Evolutionary conservation across 2,329 filamentous ascomycete species (phyloP), one percentile per base, ranked within the genome.

Genomic region (Ophiocordyceps camponoti-floridani): DNA sequence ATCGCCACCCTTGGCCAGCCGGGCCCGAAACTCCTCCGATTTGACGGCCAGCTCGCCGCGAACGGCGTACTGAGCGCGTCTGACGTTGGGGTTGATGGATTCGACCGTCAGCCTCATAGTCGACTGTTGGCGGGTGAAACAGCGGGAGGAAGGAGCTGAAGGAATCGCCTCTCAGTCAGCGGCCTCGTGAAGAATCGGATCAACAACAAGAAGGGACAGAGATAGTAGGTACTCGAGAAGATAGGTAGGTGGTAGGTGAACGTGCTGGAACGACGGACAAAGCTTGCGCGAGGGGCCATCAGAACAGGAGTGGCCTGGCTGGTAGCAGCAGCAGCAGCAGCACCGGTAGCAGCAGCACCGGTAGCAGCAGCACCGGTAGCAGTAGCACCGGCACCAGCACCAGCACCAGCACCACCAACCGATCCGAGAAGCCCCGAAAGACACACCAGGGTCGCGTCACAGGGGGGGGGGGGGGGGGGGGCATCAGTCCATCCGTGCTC

Each of bases 1-100:
- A 53, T 62, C 71, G 54, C 73, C 76, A 50, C 76, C 73, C 35
- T 38, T 38, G 35, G 69, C 67, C 48, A 95, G 70, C 56, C 75
- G 72, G 45, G 81, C 80, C 48, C 89, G 82, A 68, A 89, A 94
- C 63, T 86, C 75, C 67, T 98, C 91, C 13, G 87, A 91, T 67
- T 84, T 86, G 61, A 93, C 82, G 47, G 91, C 89, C 51, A 98
- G 77, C 66, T 96, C 91, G 58, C 91, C 91, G 55, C 91, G 85
- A 46, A 98, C 91, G 53, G 91, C 91, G 68, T 98, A 98, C 67
- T 94, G 80, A 58, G 91, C 91, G 49, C 79, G 77, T 59, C 80
- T 79, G 52, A 96, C 76, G 62, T 91, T 75, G 43, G 78, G 84
- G 69, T 96, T 98, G 72, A 98, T 94, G 69, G 91, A 94, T 63